Conservation (phyloP, 305 asterid species). For the Nicotiana rustica region DNA sequence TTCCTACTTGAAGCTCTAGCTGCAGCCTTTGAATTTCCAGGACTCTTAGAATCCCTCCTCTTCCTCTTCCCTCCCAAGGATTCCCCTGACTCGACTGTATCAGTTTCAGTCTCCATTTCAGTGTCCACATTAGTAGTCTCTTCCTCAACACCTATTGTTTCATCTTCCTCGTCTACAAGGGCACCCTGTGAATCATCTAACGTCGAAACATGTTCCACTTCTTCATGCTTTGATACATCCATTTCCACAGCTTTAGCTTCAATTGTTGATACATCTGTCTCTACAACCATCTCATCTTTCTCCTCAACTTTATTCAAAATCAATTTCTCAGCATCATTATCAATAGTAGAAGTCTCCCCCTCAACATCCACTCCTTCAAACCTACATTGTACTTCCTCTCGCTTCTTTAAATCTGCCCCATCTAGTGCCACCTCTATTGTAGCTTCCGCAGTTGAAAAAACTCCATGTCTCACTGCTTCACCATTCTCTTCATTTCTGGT, state of each 20-base stretch:
- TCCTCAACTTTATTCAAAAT: background rate
- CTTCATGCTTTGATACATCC: background rate
- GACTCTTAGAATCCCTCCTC: constrained; percentile 61
- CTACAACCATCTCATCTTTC: background rate
- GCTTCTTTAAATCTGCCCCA: background rate
- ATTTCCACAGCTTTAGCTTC: background rate
- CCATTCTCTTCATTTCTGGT: background rate
- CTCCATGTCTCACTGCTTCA: background rate
- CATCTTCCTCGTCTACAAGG: background rate
- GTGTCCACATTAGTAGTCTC: background rate
- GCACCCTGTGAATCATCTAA: background rate
- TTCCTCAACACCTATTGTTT: background rate
- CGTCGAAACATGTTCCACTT: background rate
- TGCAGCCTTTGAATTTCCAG: constrained; percentile 51
- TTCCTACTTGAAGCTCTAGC: constrained; percentile 62
- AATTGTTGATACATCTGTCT: background rate
- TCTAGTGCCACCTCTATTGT: background rate
- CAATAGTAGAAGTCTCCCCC: background rate
- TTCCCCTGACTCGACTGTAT: constrained; percentile 56
- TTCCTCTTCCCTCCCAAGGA: constrained; percentile 78
- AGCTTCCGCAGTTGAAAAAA: background rate
- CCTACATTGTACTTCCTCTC: background rate
- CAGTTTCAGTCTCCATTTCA: background rate
- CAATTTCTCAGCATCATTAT: background rate
- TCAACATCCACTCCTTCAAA: background rate